These are phyloP conservation scores for Coemansia sp. DNA, from an alignment of 192 early-diverging fungal genomes.

Conservation along the genomic window DNA sequence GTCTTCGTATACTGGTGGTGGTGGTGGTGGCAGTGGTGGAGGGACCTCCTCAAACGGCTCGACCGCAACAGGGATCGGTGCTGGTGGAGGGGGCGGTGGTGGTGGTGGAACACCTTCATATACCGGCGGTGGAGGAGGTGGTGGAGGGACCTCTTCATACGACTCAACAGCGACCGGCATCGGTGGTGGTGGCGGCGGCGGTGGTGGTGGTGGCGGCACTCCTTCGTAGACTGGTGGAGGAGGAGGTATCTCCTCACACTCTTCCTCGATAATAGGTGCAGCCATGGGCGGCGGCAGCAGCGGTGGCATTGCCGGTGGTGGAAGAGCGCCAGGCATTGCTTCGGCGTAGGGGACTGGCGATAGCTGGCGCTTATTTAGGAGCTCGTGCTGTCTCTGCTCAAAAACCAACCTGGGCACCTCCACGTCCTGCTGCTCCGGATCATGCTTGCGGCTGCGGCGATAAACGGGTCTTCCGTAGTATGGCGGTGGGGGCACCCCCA, in stretches of 20 bases:
- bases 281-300: constrained; percentile 1
- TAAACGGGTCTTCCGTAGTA: constrained; percentile 19
- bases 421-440: background rate
- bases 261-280: constrained; percentile 16
- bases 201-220: constrained; percentile 15
- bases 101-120: constrained; percentile 12
- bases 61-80: background rate
- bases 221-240: constrained; percentile 11
- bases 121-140: background rate
- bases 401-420: constrained; percentile 19
- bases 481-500: constrained; percentile 5
- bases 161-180: constrained; percentile 6
- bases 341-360: constrained; percentile 20
- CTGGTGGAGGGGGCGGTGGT: constrained; percentile 15
- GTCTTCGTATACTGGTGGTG: background rate
- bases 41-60: background rate
- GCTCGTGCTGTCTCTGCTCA: constrained; percentile 2
- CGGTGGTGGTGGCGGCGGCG: constrained; percentile 7
- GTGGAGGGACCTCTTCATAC: constrained; percentile 4
- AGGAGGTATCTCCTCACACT: constrained; percentile 28
- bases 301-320: too few relatives aligned
- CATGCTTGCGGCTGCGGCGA: constrained; percentile 8
- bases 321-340: constrained; percentile 3
- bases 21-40: background rate
- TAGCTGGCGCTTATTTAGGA: constrained; percentile 18